Base-by-base conservation (phyloP, 2,329 filamentous ascomycete species). In the Colletotrichum echinochloae region DNA sequence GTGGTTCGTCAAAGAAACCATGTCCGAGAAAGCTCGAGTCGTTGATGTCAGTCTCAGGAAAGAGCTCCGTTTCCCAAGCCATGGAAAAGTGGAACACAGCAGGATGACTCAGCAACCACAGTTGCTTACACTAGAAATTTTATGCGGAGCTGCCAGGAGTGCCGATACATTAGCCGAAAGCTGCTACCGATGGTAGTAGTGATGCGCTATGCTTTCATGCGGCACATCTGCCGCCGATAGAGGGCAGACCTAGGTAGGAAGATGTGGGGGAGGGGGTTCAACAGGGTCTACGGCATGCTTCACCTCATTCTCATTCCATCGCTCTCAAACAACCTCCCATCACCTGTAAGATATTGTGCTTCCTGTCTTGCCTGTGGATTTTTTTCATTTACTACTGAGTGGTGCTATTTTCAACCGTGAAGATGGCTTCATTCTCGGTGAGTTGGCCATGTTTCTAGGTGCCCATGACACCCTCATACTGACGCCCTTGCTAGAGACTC, bases 401-500 rank as follows among this genome's bases (percentile, higher is more conserved):
- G 8, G 14, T 28, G 5, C 6, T 65, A 14, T 1, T 11, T 16
- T 18, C 14, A 56, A 26, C 11, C 33, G 33, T 18, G 3, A n/a
- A 30, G 14, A 71, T 71, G 68, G 51, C 68, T 33, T 71, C 68
- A n/a, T 87, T 86, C 75, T 83, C 83, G 57, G 85, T 86, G 76
- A 78, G 83, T 76, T n/a, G 26, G 44, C 18, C 12, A 18, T 59
- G 49, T 14, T 30, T n/a, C 49, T 26, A 23, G 35, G 14, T 18
- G 37, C 14, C 37, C 59, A n/a, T n/a, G 11, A n/a, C 23, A 30
- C 33, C 64, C 66, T 18, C 65, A 64, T 23, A 65, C 71, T 55
- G 55, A 71, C 57, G 20, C 35, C 37, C 52, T 44, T 60, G 64
- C 41, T 76, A 93, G 89, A 89, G 91, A 76, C 89, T 94, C 48